These are phyloP conservation scores for Rhizophora mangle DNA, from an alignment of 345 rosid species.

Conservation along the genomic window DNA sequence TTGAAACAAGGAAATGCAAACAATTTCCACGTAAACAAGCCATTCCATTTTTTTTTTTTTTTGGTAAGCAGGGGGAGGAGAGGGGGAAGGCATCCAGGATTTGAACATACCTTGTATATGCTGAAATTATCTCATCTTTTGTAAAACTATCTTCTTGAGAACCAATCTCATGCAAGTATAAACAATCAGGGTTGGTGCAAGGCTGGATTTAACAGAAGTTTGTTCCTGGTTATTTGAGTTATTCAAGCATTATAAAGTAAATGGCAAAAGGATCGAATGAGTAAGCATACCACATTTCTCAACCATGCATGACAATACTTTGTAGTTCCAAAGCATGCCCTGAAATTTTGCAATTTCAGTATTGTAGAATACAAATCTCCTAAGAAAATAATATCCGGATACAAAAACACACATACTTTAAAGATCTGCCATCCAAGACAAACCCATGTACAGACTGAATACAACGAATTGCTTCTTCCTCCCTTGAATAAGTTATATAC, in stretches of 20 bases:
- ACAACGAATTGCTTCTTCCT: conserved; percentile 91
- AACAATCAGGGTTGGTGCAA: conserved; percentile 92
- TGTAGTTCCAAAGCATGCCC: conserved; percentile 97
- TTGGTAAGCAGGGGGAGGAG: no score
- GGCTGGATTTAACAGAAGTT: conserved; percentile 48
- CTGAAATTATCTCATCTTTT: conserved; percentile 87
- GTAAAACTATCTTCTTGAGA: conserved; percentile 94
- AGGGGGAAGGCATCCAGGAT: background rate
- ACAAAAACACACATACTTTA: conserved; percentile 44
- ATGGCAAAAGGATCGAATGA: background rate
- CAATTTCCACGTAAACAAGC: no score
- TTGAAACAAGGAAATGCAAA: no score
- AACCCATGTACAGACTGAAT: conserved; percentile 90
- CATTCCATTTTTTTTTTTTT: no score
- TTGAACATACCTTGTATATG: conserved; percentile 61
- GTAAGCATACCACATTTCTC: conserved; percentile 65
- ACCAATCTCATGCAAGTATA: conserved; percentile 91
- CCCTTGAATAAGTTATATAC: conserved; percentile 76
- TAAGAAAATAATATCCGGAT: background rate
- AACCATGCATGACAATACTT: conserved; percentile 99
- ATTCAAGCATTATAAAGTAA: background rate
- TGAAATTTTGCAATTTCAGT: conserved; percentile 26
- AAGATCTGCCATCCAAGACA: conserved; percentile 74
- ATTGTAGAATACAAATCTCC: conserved; percentile 11
- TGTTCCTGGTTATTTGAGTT: background rate